Percentiles rank a stretch among this genome's conserved stretches.
Conservation (phyloP, 2,329 filamentous ascomycete species). For the Fusarium concolor region DNA sequence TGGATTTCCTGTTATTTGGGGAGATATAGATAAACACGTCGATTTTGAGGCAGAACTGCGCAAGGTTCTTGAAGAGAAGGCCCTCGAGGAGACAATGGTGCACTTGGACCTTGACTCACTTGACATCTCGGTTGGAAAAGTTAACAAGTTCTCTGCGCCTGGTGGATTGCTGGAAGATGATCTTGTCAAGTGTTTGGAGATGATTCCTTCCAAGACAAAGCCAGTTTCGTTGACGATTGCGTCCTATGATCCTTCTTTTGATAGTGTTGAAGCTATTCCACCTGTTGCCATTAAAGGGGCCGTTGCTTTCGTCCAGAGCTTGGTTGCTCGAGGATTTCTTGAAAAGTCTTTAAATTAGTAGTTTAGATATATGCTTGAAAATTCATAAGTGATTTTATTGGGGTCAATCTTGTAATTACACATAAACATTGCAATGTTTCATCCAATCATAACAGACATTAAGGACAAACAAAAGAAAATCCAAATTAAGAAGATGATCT, state of each 20-base stretch:
- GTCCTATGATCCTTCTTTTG: conserved; percentile 42
- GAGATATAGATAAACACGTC: conserved; percentile 21
- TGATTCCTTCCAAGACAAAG: conserved; percentile 24
- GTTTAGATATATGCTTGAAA: not conserved
- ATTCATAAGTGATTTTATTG: not conserved
- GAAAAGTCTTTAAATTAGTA: not conserved
- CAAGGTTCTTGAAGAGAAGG: conserved; percentile 24
- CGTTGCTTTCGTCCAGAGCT: conserved; percentile 25
- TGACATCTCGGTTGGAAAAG: conserved; percentile 50
- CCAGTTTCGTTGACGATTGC: conserved; percentile 30
- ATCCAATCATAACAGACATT: conserved; percentile 7
- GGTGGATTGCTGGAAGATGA: conserved; percentile 49
- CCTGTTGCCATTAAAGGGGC: conserved; percentile 28
- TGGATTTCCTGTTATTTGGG: conserved; percentile 49
- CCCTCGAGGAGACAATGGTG: conserved; percentile 41
- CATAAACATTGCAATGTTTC: not conserved
- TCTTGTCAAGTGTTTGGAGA: conserved; percentile 33
- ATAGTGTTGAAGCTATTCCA: conserved; percentile 24
- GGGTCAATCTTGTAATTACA: not conserved
- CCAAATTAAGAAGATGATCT: conserved; percentile 2
- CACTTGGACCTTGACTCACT: conserved; percentile 53
- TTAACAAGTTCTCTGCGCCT: conserved; percentile 51
- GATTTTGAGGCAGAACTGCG: conserved; percentile 31
- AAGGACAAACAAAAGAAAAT: not conserved
- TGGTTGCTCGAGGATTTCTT: conserved; percentile 23